A percentile compares a stretch with the other conserved stretches of the same genome.
These are phyloP conservation scores for Starmerella sirachaensis DNA, from an alignment of 805 yeast genomes.

Conservation along the genomic window DNA sequence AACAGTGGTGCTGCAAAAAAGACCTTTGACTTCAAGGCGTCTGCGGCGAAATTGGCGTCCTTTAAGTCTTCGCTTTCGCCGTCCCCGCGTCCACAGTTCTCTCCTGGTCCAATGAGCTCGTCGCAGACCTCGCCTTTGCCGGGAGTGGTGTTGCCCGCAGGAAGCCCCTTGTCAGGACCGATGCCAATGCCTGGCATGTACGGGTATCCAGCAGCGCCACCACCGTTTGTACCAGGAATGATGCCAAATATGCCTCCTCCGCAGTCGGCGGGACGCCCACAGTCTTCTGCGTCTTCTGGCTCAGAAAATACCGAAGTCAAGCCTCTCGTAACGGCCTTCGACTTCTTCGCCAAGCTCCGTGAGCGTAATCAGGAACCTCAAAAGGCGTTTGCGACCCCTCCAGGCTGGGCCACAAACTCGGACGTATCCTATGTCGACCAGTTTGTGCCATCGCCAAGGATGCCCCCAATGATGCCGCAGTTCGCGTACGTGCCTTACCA, in stretches of 20 bases:
- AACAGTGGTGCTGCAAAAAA: background rate
- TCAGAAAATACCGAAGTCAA: conserved; percentile 3
- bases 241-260: conserved; percentile 6
- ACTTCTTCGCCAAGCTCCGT: conserved; percentile 23
- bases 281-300: background rate
- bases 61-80: conserved; percentile 31
- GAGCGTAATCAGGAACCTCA: conserved; percentile 29
- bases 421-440: conserved; percentile 16
- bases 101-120: conserved; percentile 4
- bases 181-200: too few relatives aligned
- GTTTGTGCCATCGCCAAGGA: conserved; percentile 7
- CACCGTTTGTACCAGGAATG: conserved; percentile 11
- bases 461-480: conserved; percentile 10
- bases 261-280: conserved; percentile 2
- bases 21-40: conserved; percentile 45
- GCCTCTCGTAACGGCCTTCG: conserved; percentile 11
- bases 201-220: conserved; percentile 22
- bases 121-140: conserved; percentile 7
- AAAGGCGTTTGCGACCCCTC: conserved; percentile 17
- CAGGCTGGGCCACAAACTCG: conserved; percentile 17
- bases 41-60: conserved; percentile 57
- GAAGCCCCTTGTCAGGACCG: too few relatives aligned
- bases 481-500: conserved; percentile 10
- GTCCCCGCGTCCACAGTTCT: conserved; percentile 35
- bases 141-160: conserved; percentile 1